Conservation (phyloP, 176 grass and related monocot species). For the Neostapfia colusana region DNA sequence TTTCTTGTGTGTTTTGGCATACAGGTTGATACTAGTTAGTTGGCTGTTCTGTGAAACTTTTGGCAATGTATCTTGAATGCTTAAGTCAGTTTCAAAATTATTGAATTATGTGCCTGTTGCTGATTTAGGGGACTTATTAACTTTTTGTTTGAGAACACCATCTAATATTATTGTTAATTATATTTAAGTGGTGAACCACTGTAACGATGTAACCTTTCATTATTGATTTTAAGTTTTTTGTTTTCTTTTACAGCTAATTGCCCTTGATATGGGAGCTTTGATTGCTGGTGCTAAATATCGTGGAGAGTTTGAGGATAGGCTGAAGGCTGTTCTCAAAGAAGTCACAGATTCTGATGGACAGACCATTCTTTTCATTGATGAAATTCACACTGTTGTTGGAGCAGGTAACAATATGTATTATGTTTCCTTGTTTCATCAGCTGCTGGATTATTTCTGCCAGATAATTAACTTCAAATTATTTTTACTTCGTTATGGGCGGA, state of each 20-base stretch:
- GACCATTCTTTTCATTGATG: constrained; percentile 90
- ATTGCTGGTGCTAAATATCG: constrained; percentile 95
- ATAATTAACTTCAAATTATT: neutral
- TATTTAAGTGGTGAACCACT: neutral
- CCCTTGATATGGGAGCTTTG: constrained; percentile 94
- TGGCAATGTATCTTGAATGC: neutral
- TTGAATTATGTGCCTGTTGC: neutral
- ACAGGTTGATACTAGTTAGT: neutral
- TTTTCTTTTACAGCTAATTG: constrained; percentile 67
- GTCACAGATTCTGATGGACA: constrained; percentile 95
- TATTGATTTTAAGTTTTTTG: neutral
- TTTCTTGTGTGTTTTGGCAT: neutral
- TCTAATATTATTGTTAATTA: neutral
- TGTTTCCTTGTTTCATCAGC: constrained; percentile 3
- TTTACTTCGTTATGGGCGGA: constrained; percentile 3
- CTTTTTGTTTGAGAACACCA: neutral
- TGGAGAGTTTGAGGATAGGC: constrained; percentile 98
- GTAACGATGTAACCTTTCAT: neutral
- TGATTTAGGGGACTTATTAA: neutral
- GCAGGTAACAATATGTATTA: constrained; percentile 63
- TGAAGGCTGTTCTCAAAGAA: constrained; percentile 95
- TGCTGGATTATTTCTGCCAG: neutral
- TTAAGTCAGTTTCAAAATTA: constrained; percentile 17
- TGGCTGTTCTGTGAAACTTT: neutral
- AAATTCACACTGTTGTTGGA: constrained; percentile 98